These are phyloP conservation scores for Fusarium anthophilum DNA, from an alignment of 2,329 filamentous ascomycete species.

Conservation along the genomic window DNA sequence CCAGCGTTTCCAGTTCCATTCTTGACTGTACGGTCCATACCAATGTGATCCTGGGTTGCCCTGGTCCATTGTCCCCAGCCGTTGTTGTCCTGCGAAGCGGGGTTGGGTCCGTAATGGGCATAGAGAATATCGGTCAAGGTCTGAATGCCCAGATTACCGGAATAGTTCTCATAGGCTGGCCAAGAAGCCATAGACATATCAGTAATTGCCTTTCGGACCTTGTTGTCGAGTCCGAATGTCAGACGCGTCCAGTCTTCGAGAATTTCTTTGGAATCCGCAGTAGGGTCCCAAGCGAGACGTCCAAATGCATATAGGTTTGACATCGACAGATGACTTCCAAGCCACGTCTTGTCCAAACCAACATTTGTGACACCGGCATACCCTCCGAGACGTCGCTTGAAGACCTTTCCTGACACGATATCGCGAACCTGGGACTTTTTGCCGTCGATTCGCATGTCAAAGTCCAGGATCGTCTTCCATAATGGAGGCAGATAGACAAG, in stretches of 20 bases:
- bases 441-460: conserved; percentile 70
- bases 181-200: conserved; percentile 74
- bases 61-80: conserved; percentile 77
- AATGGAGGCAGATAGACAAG: conserved; percentile 73
- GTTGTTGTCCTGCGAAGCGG: conserved; percentile 72
- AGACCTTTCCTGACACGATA: conserved; percentile 68
- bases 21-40: conserved; percentile 75
- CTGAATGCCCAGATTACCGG: conserved; percentile 74
- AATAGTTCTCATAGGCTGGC: conserved; percentile 77
- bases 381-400: conserved; percentile 65
- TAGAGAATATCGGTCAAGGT: conserved; percentile 74
- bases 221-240: conserved; percentile 66
- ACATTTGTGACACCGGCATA: conserved; percentile 75
- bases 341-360: conserved; percentile 72
- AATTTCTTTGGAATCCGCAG: conserved; percentile 52
- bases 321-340: conserved; percentile 75
- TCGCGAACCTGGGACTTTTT: conserved; percentile 65
- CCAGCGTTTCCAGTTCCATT: conserved; percentile 74
- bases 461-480: conserved; percentile 74
- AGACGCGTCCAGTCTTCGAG: conserved; percentile 74
- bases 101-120: conserved; percentile 71
- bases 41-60: conserved; percentile 66
- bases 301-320: conserved; percentile 78
- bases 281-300: conserved; percentile 71
- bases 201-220: conserved; percentile 67